A percentile compares a stretch with the other conserved stretches of the same genome.
These are phyloP conservation scores for Suaeda aralocaspica DNA, from an alignment of 148 eudicot genomes.

Conservation along the genomic window DNA sequence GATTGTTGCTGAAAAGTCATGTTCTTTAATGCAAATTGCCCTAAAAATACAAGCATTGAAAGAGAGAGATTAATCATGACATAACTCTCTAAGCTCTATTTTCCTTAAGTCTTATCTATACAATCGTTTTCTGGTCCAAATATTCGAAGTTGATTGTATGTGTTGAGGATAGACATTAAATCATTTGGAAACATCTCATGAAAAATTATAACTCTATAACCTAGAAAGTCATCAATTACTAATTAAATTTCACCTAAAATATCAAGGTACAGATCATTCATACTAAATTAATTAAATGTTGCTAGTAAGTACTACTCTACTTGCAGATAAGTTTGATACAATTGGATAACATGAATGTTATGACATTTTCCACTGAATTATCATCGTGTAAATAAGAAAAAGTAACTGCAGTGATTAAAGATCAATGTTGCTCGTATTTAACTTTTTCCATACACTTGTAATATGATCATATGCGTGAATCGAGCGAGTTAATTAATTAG, in stretches of 20 bases:
- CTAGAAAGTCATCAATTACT: too few species aligned
- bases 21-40: neutral
- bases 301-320: neutral
- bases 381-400: too few species aligned
- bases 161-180: neutral
- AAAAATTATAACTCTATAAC: too few species aligned
- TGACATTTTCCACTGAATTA: too few species aligned
- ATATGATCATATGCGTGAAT: too few species aligned
- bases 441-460: too few species aligned
- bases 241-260: neutral
- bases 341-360: too few species aligned
- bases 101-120: neutral
- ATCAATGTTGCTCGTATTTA: too few species aligned
- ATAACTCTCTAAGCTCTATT: neutral
- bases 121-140: constrained; percentile 15
- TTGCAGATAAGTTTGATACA: too few species aligned
- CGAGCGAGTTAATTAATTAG: too few species aligned
- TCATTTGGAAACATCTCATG: constrained; percentile 8
- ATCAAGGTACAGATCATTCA: constrained; percentile 14
- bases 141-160: neutral
- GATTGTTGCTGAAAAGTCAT: constrained; percentile 16
- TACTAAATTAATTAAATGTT: constrained; percentile 11
- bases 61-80: neutral
- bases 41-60: constrained; percentile 5
- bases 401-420: too few species aligned